Conservation (phyloP, 2,329 filamentous ascomycete genomes). For the Dactylonectria estremocensis region DNA sequence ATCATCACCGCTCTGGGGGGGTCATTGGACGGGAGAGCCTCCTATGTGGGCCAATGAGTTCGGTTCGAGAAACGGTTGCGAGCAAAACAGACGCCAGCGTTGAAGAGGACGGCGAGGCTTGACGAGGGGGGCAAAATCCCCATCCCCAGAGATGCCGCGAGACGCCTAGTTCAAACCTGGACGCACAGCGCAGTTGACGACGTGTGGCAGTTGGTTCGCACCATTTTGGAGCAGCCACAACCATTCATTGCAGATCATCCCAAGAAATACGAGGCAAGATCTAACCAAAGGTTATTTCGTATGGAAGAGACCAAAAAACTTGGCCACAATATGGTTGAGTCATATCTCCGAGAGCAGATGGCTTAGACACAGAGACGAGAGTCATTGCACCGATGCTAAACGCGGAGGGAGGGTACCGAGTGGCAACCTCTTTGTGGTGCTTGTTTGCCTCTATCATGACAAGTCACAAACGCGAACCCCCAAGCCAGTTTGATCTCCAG, state of each 20-base stretch:
- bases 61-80: slow-evolving; percentile 6
- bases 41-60: slow-evolving; percentile 36
- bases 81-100: slow-evolving; percentile 2
- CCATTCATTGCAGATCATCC: background rate
- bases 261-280: background rate
- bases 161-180: background rate
- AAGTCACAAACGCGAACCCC: slow-evolving; percentile 21
- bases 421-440: background rate
- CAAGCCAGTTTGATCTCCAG: slow-evolving; percentile 21
- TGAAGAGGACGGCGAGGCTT: background rate
- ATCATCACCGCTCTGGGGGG: slow-evolving; percentile 11
- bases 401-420: background rate
- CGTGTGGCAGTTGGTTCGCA: background rate
- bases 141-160: background rate
- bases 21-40: slow-evolving; percentile 30
- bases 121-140: background rate
- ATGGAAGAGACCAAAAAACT: background rate
- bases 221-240: background rate
- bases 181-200: background rate
- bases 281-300: background rate
- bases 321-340: background rate
- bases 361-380: background rate
- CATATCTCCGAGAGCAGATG: background rate
- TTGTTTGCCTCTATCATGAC: slow-evolving; percentile 17
- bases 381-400: background rate